Evolutionary conservation across 2,329 filamentous ascomycete species (phyloP).

Genomic region (Bipolaris sorokiniana): DNA sequence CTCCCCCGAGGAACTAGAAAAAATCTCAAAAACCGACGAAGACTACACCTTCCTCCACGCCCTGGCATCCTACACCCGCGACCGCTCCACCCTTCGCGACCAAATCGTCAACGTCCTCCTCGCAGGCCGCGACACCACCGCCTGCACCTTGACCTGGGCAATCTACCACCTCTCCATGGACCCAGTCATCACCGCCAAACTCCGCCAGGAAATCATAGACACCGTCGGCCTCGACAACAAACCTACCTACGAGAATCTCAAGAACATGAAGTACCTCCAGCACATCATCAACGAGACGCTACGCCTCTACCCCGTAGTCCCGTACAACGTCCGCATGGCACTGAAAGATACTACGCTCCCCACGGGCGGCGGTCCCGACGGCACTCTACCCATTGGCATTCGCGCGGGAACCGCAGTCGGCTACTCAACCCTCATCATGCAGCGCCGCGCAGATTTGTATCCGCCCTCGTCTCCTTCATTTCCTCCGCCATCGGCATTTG

Average conservation of each 20-base stretch:
- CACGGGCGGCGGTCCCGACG: constrained; percentile 55
- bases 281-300: constrained; percentile 49
- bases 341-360: constrained; percentile 57
- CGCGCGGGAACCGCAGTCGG: constrained; percentile 53
- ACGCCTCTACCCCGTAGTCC: constrained; percentile 57
- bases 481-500: constrained; percentile 51
- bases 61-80: constrained; percentile 77
- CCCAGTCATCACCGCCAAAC: constrained; percentile 68
- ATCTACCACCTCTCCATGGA: constrained; percentile 81
- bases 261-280: constrained; percentile 78
- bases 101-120: constrained; percentile 77
- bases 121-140: constrained; percentile 87
- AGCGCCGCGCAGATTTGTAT: constrained; percentile 58
- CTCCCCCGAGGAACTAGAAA: constrained; percentile 72
- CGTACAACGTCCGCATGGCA: constrained; percentile 57
- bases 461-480: constrained; percentile 49
- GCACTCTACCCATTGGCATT: constrained; percentile 54
- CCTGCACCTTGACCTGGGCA: constrained; percentile 77
- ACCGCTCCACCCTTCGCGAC: constrained; percentile 73
- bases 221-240: constrained; percentile 67
- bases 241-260: constrained; percentile 78
- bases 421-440: constrained; percentile 57
- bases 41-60: constrained; percentile 87
- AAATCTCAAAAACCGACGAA: constrained; percentile 72
- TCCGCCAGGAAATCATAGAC: constrained; percentile 74